Percentiles rank a stretch among this genome's conserved stretches.
phyloP scores from a whole-genome alignment of 768 basidiomycete species.

The Hortiboletus campestris region DNA sequence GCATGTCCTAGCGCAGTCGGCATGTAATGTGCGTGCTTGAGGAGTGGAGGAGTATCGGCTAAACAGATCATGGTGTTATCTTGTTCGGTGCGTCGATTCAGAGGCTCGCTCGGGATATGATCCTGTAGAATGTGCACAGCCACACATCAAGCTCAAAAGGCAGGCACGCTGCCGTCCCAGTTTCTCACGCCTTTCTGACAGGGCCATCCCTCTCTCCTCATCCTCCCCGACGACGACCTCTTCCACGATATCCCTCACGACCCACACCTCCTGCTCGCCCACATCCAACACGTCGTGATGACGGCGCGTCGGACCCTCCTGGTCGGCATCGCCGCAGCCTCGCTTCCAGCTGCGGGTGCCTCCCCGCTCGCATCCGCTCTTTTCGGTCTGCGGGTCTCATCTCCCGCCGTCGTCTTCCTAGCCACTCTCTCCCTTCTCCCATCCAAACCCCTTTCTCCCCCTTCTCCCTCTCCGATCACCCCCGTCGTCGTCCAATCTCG shows the following conservation, averaged over 20 bases:
- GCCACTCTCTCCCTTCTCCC: conserved; percentile 59
- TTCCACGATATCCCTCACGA: conserved; percentile 9
- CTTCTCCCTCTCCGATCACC: conserved; percentile 61
- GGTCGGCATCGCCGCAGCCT: conserved; percentile 20
- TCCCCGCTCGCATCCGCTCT: conserved; percentile 37
- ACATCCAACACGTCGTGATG: conserved; percentile 15
- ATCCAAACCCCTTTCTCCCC: conserved; percentile 43
- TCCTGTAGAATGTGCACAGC: conserved; percentile 19
- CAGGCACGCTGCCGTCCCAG: conserved; percentile 21
- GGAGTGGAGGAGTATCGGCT: conserved; percentile 1
- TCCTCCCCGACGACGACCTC: conserved; percentile 21
- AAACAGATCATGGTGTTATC: conserved; percentile 3
- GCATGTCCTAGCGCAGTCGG: conserved; percentile 5
- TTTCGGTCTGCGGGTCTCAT: conserved; percentile 60
- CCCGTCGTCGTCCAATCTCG: conserved; percentile 71
- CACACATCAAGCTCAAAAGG: conserved; percentile 32
- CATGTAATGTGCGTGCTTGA: conserved; percentile 21
- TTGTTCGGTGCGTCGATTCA: not conserved
- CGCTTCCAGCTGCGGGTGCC: conserved; percentile 23
- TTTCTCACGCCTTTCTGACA: conserved; percentile 28
- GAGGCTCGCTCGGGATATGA: not conserved
- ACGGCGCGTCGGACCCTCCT: conserved; percentile 26
- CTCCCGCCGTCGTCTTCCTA: conserved; percentile 65
- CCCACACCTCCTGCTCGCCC: not conserved
- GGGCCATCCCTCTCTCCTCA: conserved; percentile 25